Evolutionary conservation across 768 basidiomycete species (phyloP), one percentile per base, ranked within the genome.

Genomic region (Pulveroboletus sp.): DNA sequence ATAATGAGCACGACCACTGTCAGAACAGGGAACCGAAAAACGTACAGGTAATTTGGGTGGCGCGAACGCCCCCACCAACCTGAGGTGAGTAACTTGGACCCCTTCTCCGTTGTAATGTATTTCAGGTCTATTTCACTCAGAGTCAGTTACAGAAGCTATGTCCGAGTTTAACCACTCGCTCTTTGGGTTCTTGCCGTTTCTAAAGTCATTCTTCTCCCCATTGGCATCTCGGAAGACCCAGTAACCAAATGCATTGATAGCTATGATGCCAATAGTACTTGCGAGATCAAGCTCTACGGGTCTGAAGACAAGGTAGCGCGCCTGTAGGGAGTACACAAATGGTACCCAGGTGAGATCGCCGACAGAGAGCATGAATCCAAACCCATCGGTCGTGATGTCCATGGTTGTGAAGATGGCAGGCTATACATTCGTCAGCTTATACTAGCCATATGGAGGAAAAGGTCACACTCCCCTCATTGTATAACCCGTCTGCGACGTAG

Each of bases 31-130:
- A 15, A 28, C 24, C 7, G n/a, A 9, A 17, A 28, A 42, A 69
- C 81, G 48, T 56, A 86, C 86, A 91, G 63, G 68, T 94, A 94
- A 60, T 94, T 93, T 1, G 96, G 96, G 69, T 99, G 96, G 36
- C 90, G 80, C 0, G 89, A 94, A 43, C 78, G 69, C 8, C 94
- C 95, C 96, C 96, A 99, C 96, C 96, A 98, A 7, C 96, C 96
- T 5, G 89, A 90, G 27, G 84, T 95, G 26, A 99, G 78, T 31
- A 99, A 76, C 67, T 92, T 96, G 3, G 90, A 85, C 12, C 96
- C 96, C 15, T 82, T 79, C 55, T 83, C 79, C 2, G 96, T 98
- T 37, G 80, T 75, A 66, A 97, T 80, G 62, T 71, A 94, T 54
- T 77, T 70, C 17, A 95, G 73, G 63, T 89, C 93, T 95, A 42